Percentiles rank a stretch among this genome's conserved stretches.
These are phyloP conservation scores for Lepidium aucheri DNA, from an alignment of 345 rosid genomes.

Conservation along the genomic window DNA sequence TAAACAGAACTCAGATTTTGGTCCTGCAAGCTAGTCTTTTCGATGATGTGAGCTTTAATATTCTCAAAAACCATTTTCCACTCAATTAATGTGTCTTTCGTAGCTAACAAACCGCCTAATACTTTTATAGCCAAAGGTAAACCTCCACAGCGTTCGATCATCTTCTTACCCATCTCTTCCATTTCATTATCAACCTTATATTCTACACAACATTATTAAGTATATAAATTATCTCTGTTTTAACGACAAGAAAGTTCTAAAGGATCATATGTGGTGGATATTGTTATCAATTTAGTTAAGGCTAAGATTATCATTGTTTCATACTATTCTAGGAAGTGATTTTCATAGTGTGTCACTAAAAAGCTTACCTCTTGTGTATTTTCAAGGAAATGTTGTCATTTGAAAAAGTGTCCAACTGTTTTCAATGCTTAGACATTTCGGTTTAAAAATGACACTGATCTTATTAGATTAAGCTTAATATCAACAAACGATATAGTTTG, in stretches of 20 bases:
- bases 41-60: background rate
- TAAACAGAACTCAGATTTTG: background rate
- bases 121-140: background rate
- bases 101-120: background rate
- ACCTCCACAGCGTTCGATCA: conserved; percentile 3
- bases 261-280: too few species aligned
- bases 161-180: background rate
- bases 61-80: background rate
- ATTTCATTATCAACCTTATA: background rate
- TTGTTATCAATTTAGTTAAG: too few species aligned
- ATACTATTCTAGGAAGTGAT: too few species aligned
- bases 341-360: too few species aligned
- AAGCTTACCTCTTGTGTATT: conserved; percentile 2
- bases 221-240: too few species aligned
- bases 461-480: too few species aligned
- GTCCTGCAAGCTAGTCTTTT: too few species aligned
- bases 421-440: background rate
- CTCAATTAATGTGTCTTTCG: background rate
- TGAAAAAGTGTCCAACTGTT: conserved; percentile 38
- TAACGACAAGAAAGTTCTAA: background rate
- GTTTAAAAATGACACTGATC: background rate
- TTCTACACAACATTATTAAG: background rate
- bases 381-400: conserved; percentile 16
- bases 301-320: too few species aligned
- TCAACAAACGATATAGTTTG: too few species aligned